A percentile compares a stretch with the other conserved stretches of the same genome.
phyloP scores from a whole-genome alignment of 1,284 basidiomycete species.

The Athelia sp. region DNA sequence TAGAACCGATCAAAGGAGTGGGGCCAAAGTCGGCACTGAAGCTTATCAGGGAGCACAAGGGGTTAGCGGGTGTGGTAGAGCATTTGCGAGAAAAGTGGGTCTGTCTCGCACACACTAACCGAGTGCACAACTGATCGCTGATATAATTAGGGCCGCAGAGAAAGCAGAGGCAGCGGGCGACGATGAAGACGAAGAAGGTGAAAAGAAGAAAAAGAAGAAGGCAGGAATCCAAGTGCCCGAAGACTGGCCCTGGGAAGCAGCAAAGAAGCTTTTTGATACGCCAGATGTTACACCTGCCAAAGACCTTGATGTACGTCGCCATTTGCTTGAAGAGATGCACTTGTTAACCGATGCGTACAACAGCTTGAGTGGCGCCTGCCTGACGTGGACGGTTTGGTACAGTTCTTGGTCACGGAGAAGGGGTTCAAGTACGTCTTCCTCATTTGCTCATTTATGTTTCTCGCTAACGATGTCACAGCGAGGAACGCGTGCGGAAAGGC shows the following conservation, averaged over 20 bases:
- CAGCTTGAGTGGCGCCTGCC: conserved; percentile 94
- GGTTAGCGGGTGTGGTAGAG: conserved; percentile 76
- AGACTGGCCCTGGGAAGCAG: conserved; percentile 95
- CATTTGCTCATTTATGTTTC: conserved; percentile 5
- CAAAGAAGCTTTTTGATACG: conserved; percentile 83
- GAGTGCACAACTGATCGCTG: not conserved
- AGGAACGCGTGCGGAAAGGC: conserved; percentile 94
- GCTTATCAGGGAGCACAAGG: conserved; percentile 84
- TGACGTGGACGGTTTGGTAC: conserved; percentile 89
- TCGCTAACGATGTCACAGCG: conserved; percentile 43
- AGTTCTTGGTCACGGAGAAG: conserved; percentile 93
- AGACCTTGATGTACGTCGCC: conserved; percentile 69
- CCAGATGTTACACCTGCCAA: conserved; percentile 88
- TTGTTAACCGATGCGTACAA: too few species aligned
- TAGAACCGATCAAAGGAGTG: conserved; percentile 93
- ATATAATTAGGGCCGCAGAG: conserved; percentile 33
- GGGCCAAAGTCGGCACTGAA: conserved; percentile 97
- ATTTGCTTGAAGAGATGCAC: too few species aligned
- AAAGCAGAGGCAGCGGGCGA: conserved; percentile 44
- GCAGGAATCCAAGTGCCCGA: conserved; percentile 83
- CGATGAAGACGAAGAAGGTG: conserved; percentile 18
- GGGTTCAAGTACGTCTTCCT: conserved; percentile 80
- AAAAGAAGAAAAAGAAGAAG: conserved; percentile 50
- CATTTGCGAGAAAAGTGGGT: conserved; percentile 77
- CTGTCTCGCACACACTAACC: not conserved